Evolutionary conservation across 495 filamentous ascomycete species (phyloP).

Genomic region (Elasticomyces elasticus): DNA sequence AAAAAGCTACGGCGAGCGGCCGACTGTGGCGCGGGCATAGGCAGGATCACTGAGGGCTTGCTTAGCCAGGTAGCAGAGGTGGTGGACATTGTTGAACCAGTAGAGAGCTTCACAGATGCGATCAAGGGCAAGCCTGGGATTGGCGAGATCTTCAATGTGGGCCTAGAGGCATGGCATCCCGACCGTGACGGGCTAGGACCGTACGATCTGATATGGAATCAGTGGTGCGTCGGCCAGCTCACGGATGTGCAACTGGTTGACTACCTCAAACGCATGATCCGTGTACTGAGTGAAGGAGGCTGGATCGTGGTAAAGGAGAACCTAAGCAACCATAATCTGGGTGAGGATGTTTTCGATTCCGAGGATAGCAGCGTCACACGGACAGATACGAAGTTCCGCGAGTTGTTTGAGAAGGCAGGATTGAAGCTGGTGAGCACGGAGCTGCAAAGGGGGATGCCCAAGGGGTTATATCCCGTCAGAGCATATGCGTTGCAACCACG

Average conservation of each 20-base stretch:
- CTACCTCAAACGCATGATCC: slow-evolving; percentile 54
- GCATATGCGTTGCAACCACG: slow-evolving; percentile 30
- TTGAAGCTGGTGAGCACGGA: slow-evolving; percentile 59
- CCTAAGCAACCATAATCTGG: slow-evolving; percentile 46
- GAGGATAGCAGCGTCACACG: slow-evolving; percentile 70
- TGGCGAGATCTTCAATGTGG: slow-evolving; percentile 58
- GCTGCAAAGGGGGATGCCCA: slow-evolving; percentile 52
- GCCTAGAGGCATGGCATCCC: slow-evolving; percentile 66
- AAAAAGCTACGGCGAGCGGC: slow-evolving; percentile 36
- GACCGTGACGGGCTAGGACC: slow-evolving; percentile 29
- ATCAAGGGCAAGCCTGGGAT: slow-evolving; percentile 33
- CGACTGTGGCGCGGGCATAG: slow-evolving; percentile 57
- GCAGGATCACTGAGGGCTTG: slow-evolving; percentile 50
- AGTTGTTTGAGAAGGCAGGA: slow-evolving; percentile 59
- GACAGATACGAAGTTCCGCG: slow-evolving; percentile 58
- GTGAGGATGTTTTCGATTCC: slow-evolving; percentile 63
- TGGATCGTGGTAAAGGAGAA: slow-evolving; percentile 84
- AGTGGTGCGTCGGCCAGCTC: slow-evolving; percentile 90
- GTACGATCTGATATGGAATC: slow-evolving; percentile 62
- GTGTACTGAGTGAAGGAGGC: slow-evolving; percentile 43
- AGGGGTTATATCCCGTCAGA: slow-evolving; percentile 30
- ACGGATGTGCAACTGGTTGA: slow-evolving; percentile 65
- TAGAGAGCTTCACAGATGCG: slow-evolving; percentile 47
- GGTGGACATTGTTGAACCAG: slow-evolving; percentile 54
- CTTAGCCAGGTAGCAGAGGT: slow-evolving; percentile 41